These are phyloP conservation scores for Capsicum baccatum DNA, from an alignment of 257 asterid genomes.

Conservation along the genomic window DNA sequence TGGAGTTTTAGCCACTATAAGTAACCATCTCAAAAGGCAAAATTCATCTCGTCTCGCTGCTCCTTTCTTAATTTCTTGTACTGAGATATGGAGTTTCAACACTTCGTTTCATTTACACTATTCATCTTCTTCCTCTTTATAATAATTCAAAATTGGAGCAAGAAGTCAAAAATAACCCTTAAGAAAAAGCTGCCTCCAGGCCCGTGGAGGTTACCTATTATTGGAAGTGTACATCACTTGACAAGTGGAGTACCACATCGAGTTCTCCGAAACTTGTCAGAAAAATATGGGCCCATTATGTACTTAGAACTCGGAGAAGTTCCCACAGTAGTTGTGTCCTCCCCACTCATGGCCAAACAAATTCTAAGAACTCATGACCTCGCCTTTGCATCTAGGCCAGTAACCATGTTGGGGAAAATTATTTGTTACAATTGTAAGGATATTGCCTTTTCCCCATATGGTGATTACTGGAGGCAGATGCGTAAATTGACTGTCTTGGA, in stretches of 20 bases:
- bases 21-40: background rate
- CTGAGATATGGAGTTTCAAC: background rate
- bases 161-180: background rate
- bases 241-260: conserved; percentile 35
- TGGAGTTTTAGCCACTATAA: background rate
- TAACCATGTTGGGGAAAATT: background rate
- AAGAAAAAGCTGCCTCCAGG: background rate
- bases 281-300: conserved; percentile 32
- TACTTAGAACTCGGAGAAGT: conserved; percentile 35
- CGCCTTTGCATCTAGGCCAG: conserved; percentile 35
- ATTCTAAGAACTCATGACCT: conserved; percentile 36
- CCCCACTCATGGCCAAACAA: conserved; percentile 17
- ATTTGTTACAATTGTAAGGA: background rate
- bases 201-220: conserved; percentile 33
- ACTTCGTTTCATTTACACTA: background rate
- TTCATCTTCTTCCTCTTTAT: background rate
- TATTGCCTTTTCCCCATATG: conserved; percentile 19
- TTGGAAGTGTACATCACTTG: conserved; percentile 37
- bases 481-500: background rate
- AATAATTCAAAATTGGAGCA: background rate
- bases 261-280: conserved; percentile 16
- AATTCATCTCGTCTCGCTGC: background rate
- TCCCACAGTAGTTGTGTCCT: conserved; percentile 15
- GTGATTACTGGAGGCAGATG: conserved; percentile 16
- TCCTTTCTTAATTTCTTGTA: background rate